Base-by-base conservation (phyloP, 2,329 filamentous ascomycete species). In the Cytospora piceae region DNA sequence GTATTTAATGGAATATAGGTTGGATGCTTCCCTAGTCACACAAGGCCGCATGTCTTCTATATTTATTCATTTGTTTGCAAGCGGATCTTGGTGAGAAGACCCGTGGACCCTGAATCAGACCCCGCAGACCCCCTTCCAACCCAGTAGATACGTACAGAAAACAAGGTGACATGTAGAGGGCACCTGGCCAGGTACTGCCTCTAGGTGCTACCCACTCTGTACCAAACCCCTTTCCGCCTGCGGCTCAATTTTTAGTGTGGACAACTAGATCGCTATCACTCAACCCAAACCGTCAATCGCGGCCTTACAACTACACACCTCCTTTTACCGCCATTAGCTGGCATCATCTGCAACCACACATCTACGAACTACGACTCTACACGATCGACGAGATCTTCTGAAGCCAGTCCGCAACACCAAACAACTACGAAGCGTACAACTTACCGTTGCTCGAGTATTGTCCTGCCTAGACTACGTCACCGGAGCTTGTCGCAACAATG, bases 401-500 rank as follows among this genome's bases (percentile, higher is more conserved):
- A 53, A 52, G 20, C 29, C 27, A 70, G 67, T 68, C 58, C 63
- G 69, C 66, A 69, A 65, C 71, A 71, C 73, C 73, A 68, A 60
- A 34, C 67, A 58, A 9, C 65, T 32, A 63, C 61, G 56, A 61
- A 60, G 56, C 58, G 69, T 69, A 65, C 66, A 68, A 66, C 55
- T 58, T 57, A 69, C 51, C 60, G 67, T 69, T 65, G 63, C 70
- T 69, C 67, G 68, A 70, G 51, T 57, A 59, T 39, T 46, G 27
- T 49, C 59, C 51, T 39, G 6, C 27, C 42, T 54, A 58, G 60
- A 71, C 68, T 68, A 71, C 70, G 69, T 68, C 68, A 69, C 71
- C 67, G 68, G 68, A 69, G 63, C 66, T 69, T 66, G 70, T 72
- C 75, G 76, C 79, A 83, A 85, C 74, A 81, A 99, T 98, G 95